These are phyloP conservation scores for Penicillium palitans DNA, from an alignment of 2,329 filamentous ascomycete species.

Conservation along the genomic window DNA sequence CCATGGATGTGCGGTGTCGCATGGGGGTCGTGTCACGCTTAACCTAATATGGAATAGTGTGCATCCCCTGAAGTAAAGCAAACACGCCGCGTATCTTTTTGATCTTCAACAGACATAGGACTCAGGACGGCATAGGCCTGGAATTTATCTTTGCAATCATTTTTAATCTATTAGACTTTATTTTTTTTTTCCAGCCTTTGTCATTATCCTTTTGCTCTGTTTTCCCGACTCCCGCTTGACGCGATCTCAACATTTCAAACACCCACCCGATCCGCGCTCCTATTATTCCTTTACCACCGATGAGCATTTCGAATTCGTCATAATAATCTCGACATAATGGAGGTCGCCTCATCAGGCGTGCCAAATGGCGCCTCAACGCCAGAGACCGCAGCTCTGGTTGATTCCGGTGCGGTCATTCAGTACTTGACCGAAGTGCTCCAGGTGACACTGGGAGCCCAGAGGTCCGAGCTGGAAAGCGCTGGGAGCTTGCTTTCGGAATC, in stretches of 20 bases:
- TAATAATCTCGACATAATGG: constrained; percentile 37
- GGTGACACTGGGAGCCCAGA: constrained; percentile 71
- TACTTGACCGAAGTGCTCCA: constrained; percentile 70
- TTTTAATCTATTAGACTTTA: constrained; percentile 22
- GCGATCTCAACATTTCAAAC: constrained; percentile 22
- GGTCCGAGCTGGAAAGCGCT: constrained; percentile 73
- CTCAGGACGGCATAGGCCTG: constrained; percentile 4
- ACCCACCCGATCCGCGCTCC: constrained; percentile 18
- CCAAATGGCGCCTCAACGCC: constrained; percentile 39
- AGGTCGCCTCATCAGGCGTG: constrained; percentile 40
- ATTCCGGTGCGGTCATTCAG: constrained; percentile 69
- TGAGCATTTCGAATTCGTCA: constrained; percentile 29
- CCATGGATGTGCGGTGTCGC: constrained; percentile 18
- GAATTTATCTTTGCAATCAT: constrained; percentile 14
- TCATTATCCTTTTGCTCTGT: constrained; percentile 5
- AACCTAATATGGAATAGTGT: constrained; percentile 16
- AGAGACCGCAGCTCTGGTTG: constrained; percentile 48
- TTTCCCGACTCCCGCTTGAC: constrained; percentile 12
- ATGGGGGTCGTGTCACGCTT: constrained; percentile 22
- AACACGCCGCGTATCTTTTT: constrained; percentile 26
- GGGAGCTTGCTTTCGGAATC: constrained; percentile 79
- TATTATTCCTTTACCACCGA: constrained; percentile 28
- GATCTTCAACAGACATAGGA: constrained; percentile 8
- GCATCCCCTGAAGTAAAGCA: constrained; percentile 29
- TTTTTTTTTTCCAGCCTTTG: background rate